Evolutionary conservation across 1,139 yeast genomes (phyloP).

Genomic region (Yamadazyma friedrichii): DNA sequence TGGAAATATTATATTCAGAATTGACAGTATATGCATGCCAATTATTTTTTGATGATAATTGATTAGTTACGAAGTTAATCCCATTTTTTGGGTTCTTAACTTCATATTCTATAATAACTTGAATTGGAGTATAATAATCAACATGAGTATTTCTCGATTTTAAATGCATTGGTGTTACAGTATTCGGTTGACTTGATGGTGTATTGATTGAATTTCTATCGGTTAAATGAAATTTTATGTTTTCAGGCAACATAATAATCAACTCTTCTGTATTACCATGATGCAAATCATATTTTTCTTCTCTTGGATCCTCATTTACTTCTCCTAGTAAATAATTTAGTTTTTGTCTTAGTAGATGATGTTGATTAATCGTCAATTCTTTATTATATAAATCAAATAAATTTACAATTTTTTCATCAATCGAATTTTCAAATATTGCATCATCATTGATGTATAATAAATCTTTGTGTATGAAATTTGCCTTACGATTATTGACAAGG

Average conservation of each 20-base stretch:
- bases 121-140: constrained; percentile 67
- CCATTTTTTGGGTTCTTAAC: constrained; percentile 73
- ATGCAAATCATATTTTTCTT: constrained; percentile 13
- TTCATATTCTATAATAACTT: constrained; percentile 66
- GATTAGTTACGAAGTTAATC: constrained; percentile 62
- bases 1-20: constrained; percentile 72
- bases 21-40: constrained; percentile 92
- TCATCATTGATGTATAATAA: constrained; percentile 40
- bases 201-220: constrained; percentile 45
- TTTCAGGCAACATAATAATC: constrained; percentile 68
- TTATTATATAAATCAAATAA: constrained; percentile 44
- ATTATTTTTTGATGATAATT: constrained; percentile 25
- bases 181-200: constrained; percentile 40
- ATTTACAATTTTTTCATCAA: constrained; percentile 21
- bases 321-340: constrained; percentile 63
- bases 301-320: constrained; percentile 34
- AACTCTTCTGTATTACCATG: constrained; percentile 69
- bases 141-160: constrained; percentile 29
- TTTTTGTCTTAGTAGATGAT: constrained; percentile 63
- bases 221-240: constrained; percentile 60
- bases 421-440: constrained; percentile 19
- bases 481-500: constrained; percentile 50
- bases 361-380: constrained; percentile 52
- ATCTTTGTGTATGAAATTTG: constrained; percentile 40
- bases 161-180: constrained; percentile 40